Evolutionary conservation across 768 basidiomycete genomes (phyloP), one percentile per base, ranked within the genome.

Genomic region (Cubamyces sp.): DNA sequence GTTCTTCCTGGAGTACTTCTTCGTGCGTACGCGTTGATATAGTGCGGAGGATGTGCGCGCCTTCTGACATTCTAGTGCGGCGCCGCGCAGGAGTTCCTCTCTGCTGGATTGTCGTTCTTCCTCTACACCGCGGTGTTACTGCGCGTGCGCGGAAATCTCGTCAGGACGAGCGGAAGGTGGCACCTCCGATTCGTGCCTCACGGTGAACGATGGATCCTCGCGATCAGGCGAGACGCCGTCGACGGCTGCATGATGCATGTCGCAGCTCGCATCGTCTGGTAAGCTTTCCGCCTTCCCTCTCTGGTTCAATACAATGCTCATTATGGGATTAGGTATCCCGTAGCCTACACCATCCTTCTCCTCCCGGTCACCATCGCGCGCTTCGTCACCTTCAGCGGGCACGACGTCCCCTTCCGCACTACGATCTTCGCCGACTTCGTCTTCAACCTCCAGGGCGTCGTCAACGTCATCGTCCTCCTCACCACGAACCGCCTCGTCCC

Each of bases 1-100:
- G 46, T 70, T 74, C 12, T 72, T 73, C 51, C 66, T 81, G 19
- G 81, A 82, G 66, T 83, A 82, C 65, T 74, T 81, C 66, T 74
- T 81, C 26, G 81, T 82, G 50, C 54, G 57, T 2, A 11, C 11
- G n/a, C 8, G 8, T n/a, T 7, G 23, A 9, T 34, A 34, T 34
- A 34, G 9, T 34, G 34, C 34, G 34, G 9, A 5, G 34, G 1
- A 34, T 34, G 34, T 34, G 34, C 34, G 9, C 34, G 34, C 34
- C 34, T 34, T 34, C 34, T 34, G 34, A 34, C 34, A 11, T 34
- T 34, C 34, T 11, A 11, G 34, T 34, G 34, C 34, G 34, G 34
- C 34, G 34, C 21, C 21, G 12, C 37, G 28, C 54, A 77, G 76
- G 76, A 77, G 52, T 78, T 74, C 66, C 7, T 70, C 18, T 76